Percentiles rank a stretch among this genome's conserved stretches.
Evolutionary conservation across 2,329 filamentous ascomycete genomes (phyloP).

Genomic region (Aspergillus sp.): DNA sequence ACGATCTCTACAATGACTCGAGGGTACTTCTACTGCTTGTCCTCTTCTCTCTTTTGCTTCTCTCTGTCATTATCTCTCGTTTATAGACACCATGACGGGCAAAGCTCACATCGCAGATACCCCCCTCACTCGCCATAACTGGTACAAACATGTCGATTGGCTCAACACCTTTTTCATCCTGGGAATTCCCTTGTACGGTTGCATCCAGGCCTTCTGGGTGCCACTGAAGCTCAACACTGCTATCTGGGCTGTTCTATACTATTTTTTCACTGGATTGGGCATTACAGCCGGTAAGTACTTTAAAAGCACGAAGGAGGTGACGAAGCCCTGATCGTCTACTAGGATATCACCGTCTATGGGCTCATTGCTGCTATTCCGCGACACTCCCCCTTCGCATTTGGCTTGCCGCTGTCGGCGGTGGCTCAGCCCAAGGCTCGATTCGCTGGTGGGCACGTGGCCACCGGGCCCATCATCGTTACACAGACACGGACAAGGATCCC

Average conservation of each 20-base stretch:
- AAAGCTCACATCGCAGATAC: slow-evolving; percentile 64
- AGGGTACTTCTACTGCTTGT: too few species aligned
- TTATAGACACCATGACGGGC: too few species aligned
- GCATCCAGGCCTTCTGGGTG: slow-evolving; percentile 66
- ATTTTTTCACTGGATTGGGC: slow-evolving; percentile 69
- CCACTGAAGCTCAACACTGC: slow-evolving; percentile 62
- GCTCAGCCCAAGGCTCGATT: neutral
- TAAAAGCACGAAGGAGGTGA: neutral
- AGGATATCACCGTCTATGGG: slow-evolving; percentile 1
- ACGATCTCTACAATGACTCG: too few species aligned
- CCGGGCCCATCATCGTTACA: neutral
- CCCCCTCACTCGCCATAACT: slow-evolving; percentile 69
- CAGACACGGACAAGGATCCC: neutral
- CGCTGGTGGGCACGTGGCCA: neutral
- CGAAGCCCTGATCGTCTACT: neutral
- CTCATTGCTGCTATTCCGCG: neutral
- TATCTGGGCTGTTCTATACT: slow-evolving; percentile 64
- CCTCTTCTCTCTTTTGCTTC: too few species aligned
- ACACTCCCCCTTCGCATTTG: neutral
- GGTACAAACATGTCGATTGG: slow-evolving; percentile 86
- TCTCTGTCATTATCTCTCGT: too few species aligned
- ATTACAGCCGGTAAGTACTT: slow-evolving; percentile 58
- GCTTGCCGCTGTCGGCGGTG: neutral
- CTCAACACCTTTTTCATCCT: slow-evolving; percentile 73
- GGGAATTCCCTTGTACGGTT: slow-evolving; percentile 63